Evolutionary conservation across 148 eudicot genomes (phyloP), one percentile per base, ranked within the genome.

Genomic region (Polygonum maritimum): DNA sequence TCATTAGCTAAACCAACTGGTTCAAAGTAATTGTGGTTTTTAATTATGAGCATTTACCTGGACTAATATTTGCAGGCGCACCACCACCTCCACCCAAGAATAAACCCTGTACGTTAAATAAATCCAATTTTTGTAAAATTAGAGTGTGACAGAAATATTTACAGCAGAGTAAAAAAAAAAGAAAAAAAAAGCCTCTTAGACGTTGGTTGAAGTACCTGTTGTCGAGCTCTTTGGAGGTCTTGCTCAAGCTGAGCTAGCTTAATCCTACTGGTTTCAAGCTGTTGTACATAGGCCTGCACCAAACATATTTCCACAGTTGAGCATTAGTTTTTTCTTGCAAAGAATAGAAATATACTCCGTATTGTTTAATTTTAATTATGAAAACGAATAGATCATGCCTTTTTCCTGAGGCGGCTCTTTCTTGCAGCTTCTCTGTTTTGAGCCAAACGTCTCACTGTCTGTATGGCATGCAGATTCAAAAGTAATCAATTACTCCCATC

Each of bases 361-460:
- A 26, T 39, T 33, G 67, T 31, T 31, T 18, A 16, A 33, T 73
- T 15, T 3, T 47, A 49, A 36, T 8, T 4, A 26, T 22, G 4
- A 19, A 51, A 51, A 16, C 0, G 55, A 14, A 14, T 51, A 26
- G 0, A 44, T 44, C 19, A 21, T 33, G 91, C 96, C 91, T 91
- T 93, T 78, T 92, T 95, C 71, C 97, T 90, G 14, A 95, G 88
- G 74, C 99, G 90, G 84, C 99, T 95, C 83, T 95, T 95, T 58
- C 78, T 90, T 52, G 99, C 99, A 65, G 99, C 99, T 91, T 95
- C 99, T 85, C 99, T 86, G 88, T 95, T 95, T 77, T 95, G 99
- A 75, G 99, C 99, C 79, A 95, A 88, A 74, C 99, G 99, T 78
- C 99, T 87, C 78, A 90, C 79, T 33, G 96, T 95, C 99, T 95